Percentiles rank a stretch among this genome's conserved stretches.
These are phyloP conservation scores for Ormosia semicastrata DNA, from an alignment of 306 rosid species.

Conservation along the genomic window DNA sequence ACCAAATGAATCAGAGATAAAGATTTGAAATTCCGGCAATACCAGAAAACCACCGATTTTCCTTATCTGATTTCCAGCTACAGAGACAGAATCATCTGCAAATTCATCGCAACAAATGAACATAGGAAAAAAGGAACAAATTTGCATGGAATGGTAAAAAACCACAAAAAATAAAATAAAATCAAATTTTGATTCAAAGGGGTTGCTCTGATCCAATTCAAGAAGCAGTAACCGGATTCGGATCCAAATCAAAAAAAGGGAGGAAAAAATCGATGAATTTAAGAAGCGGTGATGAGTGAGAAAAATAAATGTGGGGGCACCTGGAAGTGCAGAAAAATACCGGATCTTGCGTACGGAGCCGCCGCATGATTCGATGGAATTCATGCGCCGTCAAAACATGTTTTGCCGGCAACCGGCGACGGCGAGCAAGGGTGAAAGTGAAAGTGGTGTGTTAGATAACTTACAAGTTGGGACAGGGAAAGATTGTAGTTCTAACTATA, in stretches of 20 bases:
- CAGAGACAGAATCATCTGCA: conserved; percentile 48
- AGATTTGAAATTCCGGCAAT: conserved; percentile 15
- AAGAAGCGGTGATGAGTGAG: not conserved
- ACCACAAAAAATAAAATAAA: not conserved
- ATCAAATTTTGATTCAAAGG: conserved; percentile 16
- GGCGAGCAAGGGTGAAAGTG: not conserved
- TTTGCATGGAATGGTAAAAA: not conserved
- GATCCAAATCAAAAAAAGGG: conserved; percentile 28
- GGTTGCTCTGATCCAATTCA: conserved; percentile 41
- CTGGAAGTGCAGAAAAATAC: conserved; percentile 31
- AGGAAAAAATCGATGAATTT: not conserved
- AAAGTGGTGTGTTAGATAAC: conserved; percentile 21
- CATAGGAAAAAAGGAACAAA: not conserved
- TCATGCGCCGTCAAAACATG: conserved; percentile 36
- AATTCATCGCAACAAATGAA: conserved; percentile 25
- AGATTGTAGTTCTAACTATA: not conserved
- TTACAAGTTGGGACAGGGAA: conserved; percentile 31
- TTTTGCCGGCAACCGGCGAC: conserved; percentile 33
- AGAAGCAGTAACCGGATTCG: conserved; percentile 14
- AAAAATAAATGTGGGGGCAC: conserved; percentile 35
- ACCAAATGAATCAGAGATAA: conserved; percentile 25
- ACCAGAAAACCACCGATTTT: not conserved
- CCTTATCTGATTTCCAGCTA: conserved; percentile 32
- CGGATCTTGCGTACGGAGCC: conserved; percentile 43
- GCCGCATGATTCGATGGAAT: conserved; percentile 4